Conservation (phyloP, 1,284 basidiomycete genomes). For the Rhodotorula sp. region DNA sequence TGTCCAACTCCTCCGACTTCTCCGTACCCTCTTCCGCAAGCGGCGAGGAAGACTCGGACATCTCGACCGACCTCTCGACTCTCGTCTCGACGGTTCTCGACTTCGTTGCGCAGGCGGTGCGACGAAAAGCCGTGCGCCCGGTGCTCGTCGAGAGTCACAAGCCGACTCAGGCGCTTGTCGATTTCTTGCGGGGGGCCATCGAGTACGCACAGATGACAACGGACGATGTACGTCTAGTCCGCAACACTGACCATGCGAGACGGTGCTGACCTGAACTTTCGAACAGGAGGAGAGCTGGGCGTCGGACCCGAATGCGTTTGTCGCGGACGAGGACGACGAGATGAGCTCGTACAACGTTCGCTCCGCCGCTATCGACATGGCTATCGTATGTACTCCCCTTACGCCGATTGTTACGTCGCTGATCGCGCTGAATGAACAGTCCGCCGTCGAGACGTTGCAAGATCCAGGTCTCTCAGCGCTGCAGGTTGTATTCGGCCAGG, state of each 20-base stretch:
- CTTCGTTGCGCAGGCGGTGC: slow-evolving; percentile 65
- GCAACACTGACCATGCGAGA: neutral
- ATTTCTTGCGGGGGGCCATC: slow-evolving; percentile 63
- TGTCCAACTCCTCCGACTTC: slow-evolving; percentile 54
- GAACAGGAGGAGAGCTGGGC: slow-evolving; percentile 84
- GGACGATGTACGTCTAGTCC: slow-evolving; percentile 66
- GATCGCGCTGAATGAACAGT: slow-evolving; percentile 52
- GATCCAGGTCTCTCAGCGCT: slow-evolving; percentile 60
- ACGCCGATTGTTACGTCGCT: neutral
- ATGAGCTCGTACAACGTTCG: slow-evolving; percentile 76
- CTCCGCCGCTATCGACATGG: slow-evolving; percentile 76
- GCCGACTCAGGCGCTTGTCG: slow-evolving; percentile 52
- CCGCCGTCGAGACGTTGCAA: slow-evolving; percentile 67
- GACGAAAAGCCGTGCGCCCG: slow-evolving; percentile 62
- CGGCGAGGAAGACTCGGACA: slow-evolving; percentile 64
- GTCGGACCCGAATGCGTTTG: slow-evolving; percentile 82
- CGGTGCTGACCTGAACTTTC: neutral
- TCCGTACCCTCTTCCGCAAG: slow-evolving; percentile 56
- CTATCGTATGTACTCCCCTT: slow-evolving; percentile 58
- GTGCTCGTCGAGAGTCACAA: slow-evolving; percentile 55
- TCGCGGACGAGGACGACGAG: slow-evolving; percentile 93
- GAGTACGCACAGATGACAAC: slow-evolving; percentile 80
- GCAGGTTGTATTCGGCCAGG: slow-evolving; percentile 59
- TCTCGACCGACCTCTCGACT: slow-evolving; percentile 64
- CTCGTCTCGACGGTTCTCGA: slow-evolving; percentile 77